phyloP scores from a whole-genome alignment of 2,329 filamentous ascomycete species.

The Calonectria henricotiae region DNA sequence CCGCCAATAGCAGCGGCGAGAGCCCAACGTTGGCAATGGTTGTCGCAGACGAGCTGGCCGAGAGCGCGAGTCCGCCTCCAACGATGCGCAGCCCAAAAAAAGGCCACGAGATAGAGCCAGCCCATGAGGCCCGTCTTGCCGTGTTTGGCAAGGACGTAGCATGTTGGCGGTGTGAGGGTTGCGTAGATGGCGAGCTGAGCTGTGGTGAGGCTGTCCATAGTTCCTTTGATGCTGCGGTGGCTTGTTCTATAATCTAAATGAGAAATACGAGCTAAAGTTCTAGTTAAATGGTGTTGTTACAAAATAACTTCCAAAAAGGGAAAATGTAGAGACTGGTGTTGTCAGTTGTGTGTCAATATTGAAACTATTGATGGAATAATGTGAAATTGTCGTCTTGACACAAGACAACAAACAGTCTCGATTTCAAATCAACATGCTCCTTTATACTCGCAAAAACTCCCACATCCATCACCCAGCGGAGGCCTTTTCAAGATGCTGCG shows the following conservation, averaged over 20 bases:
- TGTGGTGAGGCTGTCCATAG: conserved; percentile 44
- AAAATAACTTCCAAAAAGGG: background rate
- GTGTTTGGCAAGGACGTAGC: conserved; percentile 57
- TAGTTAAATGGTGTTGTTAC: no score
- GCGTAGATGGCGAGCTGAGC: conserved; percentile 58
- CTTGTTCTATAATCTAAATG: background rate
- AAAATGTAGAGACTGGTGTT: background rate
- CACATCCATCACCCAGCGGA: background rate
- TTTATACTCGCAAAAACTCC: conserved; percentile 15
- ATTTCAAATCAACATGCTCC: background rate
- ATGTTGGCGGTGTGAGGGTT: conserved; percentile 52
- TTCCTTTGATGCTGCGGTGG: background rate
- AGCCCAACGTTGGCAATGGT: conserved; percentile 60
- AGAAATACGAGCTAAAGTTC: background rate
- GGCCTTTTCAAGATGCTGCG: conserved; percentile 16
- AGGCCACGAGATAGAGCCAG: conserved; percentile 60
- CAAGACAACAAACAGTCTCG: background rate
- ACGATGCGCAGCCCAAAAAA: conserved; percentile 60
- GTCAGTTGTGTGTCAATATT: background rate
- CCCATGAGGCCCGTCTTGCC: conserved; percentile 56
- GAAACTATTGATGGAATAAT: background rate
- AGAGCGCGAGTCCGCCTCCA: conserved; percentile 54
- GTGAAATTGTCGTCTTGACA: background rate
- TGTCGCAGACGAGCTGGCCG: conserved; percentile 51
- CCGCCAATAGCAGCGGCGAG: conserved; percentile 57